Evolutionary conservation across 1,284 basidiomycete genomes (phyloP).

Genomic region (Amylostereum chailletii): DNA sequence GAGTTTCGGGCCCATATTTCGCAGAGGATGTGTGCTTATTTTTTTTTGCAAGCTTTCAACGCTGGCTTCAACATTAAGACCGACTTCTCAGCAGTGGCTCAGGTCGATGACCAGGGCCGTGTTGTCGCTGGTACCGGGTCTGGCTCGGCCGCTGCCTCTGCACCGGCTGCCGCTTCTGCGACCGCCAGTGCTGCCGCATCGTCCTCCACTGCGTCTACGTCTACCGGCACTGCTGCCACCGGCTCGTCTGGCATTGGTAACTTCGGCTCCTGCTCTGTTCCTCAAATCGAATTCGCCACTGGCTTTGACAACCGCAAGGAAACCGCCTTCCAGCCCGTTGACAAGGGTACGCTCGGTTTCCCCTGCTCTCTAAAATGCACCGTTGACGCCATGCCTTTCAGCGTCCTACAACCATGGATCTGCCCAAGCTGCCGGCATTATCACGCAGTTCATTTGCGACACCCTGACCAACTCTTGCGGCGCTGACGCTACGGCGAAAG

Average conservation of each 20-base stretch:
- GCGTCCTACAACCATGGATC: constrained; percentile 45
- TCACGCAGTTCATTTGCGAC: constrained; percentile 35
- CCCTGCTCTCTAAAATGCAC: neutral
- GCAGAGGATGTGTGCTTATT: neutral
- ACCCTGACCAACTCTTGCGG: constrained; percentile 37
- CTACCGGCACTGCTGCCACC: constrained; percentile 7
- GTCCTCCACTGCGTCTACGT: constrained; percentile 18
- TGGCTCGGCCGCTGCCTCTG: constrained; percentile 1
- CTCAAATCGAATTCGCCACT: constrained; percentile 41
- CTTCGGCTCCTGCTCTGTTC: constrained; percentile 41
- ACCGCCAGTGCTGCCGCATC: constrained; percentile 13
- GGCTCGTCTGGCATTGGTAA: constrained; percentile 17
- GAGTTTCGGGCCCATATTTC: neutral
- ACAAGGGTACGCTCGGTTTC: constrained; percentile 25
- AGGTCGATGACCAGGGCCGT: constrained; percentile 7
- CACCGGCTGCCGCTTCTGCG: constrained; percentile 7
- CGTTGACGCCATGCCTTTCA: constrained; percentile 9
- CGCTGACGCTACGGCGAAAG: constrained; percentile 41
- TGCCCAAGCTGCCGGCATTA: constrained; percentile 42
- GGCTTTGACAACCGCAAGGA: constrained; percentile 45
- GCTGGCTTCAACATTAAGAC: constrained; percentile 32
- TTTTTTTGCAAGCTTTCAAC: constrained; percentile 29
- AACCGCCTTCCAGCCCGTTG: constrained; percentile 43
- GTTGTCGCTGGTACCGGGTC: neutral
- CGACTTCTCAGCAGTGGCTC: constrained; percentile 6